Evolutionary conservation across 2,329 filamentous ascomycete species (phyloP).

Genomic region (Cercospora beticola): DNA sequence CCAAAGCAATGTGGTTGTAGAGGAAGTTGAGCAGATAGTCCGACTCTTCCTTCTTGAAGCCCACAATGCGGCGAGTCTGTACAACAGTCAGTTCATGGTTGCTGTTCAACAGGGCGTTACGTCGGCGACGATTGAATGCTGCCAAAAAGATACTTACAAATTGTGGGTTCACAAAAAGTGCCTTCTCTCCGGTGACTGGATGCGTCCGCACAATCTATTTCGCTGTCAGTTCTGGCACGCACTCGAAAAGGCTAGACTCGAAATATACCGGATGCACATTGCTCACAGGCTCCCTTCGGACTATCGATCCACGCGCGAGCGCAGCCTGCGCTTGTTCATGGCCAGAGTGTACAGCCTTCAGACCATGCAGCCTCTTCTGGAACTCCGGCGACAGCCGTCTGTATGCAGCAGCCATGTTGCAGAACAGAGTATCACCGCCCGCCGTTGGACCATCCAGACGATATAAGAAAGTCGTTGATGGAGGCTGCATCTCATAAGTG

Average conservation of each 20-base stretch:
- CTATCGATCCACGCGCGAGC: conserved; percentile 65
- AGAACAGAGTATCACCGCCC: conserved; percentile 80
- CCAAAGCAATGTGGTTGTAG: conserved; percentile 70
- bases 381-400: conserved; percentile 76
- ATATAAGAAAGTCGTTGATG: conserved; percentile 86
- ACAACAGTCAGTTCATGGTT: not conserved
- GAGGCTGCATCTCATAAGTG: conserved; percentile 83
- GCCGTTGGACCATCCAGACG: conserved; percentile 76
- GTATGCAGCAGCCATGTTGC: conserved; percentile 77
- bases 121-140: not conserved
- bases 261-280: conserved; percentile 62
- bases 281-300: conserved; percentile 71
- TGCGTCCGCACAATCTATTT: conserved; percentile 68
- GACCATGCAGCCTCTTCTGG: conserved; percentile 74
- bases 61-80: conserved; percentile 70
- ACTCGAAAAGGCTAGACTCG: not conserved
- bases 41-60: conserved; percentile 82
- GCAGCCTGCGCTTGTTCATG: conserved; percentile 74
- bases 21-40: conserved; percentile 75
- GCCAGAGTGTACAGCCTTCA: conserved; percentile 78
- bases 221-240: not conserved
- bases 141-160: conserved; percentile 48
- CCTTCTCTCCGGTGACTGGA: conserved; percentile 77
- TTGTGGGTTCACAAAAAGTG: conserved; percentile 77
- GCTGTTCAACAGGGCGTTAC: not conserved